A percentile compares a stretch with the other conserved stretches of the same genome.
Conservation (phyloP, 2,329 filamentous ascomycete genomes). For the Botryotinia convoluta region DNA sequence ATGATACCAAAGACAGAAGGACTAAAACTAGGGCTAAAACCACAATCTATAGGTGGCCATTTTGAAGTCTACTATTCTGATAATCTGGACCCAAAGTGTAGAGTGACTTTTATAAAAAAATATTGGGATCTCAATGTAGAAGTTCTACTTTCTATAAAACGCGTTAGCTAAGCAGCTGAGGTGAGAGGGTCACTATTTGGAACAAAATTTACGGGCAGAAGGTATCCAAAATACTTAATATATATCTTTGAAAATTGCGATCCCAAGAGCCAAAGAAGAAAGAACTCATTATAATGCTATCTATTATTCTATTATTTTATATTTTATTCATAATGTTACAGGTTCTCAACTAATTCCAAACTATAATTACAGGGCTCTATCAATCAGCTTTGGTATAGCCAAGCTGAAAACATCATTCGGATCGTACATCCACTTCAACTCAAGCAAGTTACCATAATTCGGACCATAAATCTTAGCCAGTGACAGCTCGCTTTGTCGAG, state of each 20-base stretch:
- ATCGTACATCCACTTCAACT: constrained; percentile 40
- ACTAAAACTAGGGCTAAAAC: neutral
- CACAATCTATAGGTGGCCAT: neutral
- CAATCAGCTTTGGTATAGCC: constrained; percentile 35
- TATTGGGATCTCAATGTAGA: neutral
- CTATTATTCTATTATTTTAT: neutral
- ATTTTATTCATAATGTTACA: neutral
- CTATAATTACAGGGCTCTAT: neutral
- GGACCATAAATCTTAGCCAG: constrained; percentile 37
- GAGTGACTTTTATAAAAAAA: neutral
- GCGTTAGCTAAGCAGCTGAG: neutral
- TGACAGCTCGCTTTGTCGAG: constrained; percentile 26
- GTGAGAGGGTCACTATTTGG: neutral
- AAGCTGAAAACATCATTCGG: constrained; percentile 40
- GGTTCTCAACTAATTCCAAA: too few species aligned
- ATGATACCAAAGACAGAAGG: neutral
- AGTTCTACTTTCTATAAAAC: neutral
- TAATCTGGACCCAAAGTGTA: neutral
- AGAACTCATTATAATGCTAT: neutral
- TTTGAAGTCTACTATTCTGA: neutral
- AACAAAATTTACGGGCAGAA: neutral
- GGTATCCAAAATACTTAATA: neutral
- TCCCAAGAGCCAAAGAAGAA: neutral
- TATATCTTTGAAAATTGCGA: neutral
- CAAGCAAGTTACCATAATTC: constrained; percentile 28